These are phyloP conservation scores for Taphrina deformans DNA, from an alignment of 1,139 yeast species.

Conservation along the genomic window DNA sequence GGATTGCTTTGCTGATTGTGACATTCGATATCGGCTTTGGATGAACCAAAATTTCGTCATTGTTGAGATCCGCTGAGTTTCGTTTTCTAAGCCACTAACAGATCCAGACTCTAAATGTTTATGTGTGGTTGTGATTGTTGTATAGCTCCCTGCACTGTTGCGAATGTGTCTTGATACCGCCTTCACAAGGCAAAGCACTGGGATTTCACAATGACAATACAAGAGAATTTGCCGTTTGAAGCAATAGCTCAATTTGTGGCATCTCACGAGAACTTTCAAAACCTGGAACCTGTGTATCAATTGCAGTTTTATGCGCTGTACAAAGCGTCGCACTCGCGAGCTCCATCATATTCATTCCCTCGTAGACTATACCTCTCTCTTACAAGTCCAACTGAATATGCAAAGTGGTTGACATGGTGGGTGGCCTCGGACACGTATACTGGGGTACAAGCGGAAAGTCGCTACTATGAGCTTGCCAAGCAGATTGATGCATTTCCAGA, in stretches of 20 bases:
- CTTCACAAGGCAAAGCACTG: too few species aligned
- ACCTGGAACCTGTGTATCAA: background rate
- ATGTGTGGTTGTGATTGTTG: too few species aligned
- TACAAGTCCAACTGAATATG: background rate
- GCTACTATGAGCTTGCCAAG: conserved; percentile 10
- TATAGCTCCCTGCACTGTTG: too few species aligned
- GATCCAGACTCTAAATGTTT: too few species aligned
- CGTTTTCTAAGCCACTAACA: too few species aligned
- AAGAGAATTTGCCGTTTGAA: conserved; percentile 8
- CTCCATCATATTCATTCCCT: conserved; percentile 2
- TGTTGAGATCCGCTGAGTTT: too few species aligned
- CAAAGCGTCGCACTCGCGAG: conserved; percentile 10
- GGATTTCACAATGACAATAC: background rate
- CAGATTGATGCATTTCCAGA: conserved; percentile 20
- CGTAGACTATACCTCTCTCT: conserved; percentile 9
- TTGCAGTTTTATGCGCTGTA: conserved; percentile 22
- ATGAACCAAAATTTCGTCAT: too few species aligned
- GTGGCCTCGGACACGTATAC: background rate
- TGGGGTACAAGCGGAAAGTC: background rate
- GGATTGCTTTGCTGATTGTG: too few species aligned
- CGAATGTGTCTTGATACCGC: too few species aligned
- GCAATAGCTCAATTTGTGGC: conserved; percentile 21
- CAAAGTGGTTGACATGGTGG: conserved; percentile 26
- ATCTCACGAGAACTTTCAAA: conserved; percentile 2
- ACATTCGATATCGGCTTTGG: too few species aligned